Percentiles rank a stretch among this genome's conserved stretches.
These are phyloP conservation scores for Aegilops longissima DNA, from an alignment of 176 grass and related monocot genomes.

Conservation along the genomic window DNA sequence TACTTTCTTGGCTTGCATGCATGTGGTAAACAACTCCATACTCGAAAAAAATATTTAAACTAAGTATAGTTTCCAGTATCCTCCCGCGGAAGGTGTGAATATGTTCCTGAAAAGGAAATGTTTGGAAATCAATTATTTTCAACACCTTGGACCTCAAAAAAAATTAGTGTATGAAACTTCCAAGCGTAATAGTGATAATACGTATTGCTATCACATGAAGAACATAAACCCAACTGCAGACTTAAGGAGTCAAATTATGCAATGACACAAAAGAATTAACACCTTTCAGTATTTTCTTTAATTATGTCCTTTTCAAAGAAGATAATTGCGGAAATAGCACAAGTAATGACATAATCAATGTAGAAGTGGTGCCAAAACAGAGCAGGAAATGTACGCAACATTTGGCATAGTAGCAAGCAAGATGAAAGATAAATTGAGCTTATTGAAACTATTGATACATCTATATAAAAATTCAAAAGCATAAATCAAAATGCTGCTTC, in stretches of 20 bases:
- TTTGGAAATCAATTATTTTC: constrained; percentile 21
- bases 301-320: neutral
- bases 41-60: constrained; percentile 90
- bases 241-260: neutral
- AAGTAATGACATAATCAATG: neutral
- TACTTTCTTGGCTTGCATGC: constrained; percentile 44
- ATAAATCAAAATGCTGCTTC: neutral
- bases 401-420: neutral
- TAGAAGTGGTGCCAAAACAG: neutral
- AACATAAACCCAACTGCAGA: neutral
- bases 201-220: neutral
- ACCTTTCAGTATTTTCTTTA: neutral
- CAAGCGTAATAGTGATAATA: neutral
- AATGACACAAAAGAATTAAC: neutral
- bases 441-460: neutral
- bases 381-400: neutral
- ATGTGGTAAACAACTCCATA: constrained; percentile 94
- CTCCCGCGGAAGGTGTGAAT: constrained; percentile 80
- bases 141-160: neutral
- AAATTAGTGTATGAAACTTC: neutral
- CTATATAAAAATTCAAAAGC: neutral
- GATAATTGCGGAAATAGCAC: neutral
- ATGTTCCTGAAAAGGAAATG: constrained; percentile 61
- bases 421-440: neutral
- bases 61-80: constrained; percentile 81